phyloP scores from a whole-genome alignment of 1,284 basidiomycete genomes.

The Puccinia polysora region DNA sequence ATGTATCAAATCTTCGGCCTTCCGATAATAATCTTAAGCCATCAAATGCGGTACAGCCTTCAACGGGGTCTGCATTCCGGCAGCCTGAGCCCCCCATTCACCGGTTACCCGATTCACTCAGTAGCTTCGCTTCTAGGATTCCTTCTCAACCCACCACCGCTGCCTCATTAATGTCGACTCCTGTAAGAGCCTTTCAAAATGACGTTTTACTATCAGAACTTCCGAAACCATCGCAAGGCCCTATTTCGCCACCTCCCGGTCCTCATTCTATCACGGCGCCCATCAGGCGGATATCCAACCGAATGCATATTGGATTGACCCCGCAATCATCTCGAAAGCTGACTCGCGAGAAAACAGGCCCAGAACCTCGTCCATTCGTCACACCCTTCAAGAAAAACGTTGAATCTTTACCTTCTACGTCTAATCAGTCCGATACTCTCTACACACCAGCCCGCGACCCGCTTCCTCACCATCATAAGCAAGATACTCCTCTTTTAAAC shows the following conservation, averaged over 20 bases:
- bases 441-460: neutral
- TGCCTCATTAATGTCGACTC: constrained; percentile 8
- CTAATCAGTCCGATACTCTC: neutral
- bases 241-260: neutral
- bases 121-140: neutral
- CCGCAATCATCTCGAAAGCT: constrained; percentile 13
- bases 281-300: constrained; percentile 4
- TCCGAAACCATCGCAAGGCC: neutral
- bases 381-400: constrained; percentile 37
- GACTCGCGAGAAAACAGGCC: neutral
- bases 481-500: constrained; percentile 1
- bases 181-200: neutral
- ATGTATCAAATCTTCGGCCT: constrained; percentile 17
- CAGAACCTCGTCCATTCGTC: constrained; percentile 16
- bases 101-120: constrained; percentile 9
- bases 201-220: neutral
- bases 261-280: constrained; percentile 12
- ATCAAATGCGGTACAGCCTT: neutral
- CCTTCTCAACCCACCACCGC: constrained; percentile 9
- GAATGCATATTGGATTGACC: constrained; percentile 25
- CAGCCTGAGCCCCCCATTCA: neutral
- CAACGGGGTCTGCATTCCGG: neutral
- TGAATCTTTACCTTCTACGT: neutral
- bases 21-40: constrained; percentile 5
- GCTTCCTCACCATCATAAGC: neutral